Evolutionary conservation across 1,284 basidiomycete species (phyloP).

Genomic region (Puccinia novopanici): DNA sequence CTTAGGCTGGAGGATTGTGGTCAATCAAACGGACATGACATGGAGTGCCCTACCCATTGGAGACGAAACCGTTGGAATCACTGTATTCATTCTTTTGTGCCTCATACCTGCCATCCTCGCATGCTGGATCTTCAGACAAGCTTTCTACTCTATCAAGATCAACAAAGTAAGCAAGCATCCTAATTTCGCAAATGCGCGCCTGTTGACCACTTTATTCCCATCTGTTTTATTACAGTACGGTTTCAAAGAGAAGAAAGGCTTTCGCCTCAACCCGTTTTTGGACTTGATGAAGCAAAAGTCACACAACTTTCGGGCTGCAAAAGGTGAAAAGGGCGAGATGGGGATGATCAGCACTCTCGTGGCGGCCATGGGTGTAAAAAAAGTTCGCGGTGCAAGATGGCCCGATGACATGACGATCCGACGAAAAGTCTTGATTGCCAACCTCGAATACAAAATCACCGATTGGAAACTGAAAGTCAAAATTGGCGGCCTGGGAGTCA

Average conservation of each 20-base stretch:
- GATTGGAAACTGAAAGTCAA: conserved; percentile 96
- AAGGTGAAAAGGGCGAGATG: conserved; percentile 44
- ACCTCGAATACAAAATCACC: conserved; percentile 89
- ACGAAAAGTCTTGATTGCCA: conserved; percentile 82
- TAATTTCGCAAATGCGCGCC: background rate
- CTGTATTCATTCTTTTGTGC: conserved; percentile 79
- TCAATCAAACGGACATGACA: conserved; percentile 73
- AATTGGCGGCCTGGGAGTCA: conserved; percentile 92
- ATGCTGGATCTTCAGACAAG: conserved; percentile 84
- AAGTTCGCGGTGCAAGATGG: conserved; percentile 70
- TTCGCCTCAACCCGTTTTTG: conserved; percentile 30
- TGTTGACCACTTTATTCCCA: background rate
- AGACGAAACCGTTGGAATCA: conserved; percentile 73
- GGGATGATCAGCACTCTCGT: conserved; percentile 44
- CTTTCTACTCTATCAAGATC: conserved; percentile 90
- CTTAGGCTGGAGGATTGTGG: conserved; percentile 76
- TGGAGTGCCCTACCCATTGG: conserved; percentile 81
- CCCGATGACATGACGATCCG: conserved; percentile 85
- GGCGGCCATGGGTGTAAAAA: conserved; percentile 48
- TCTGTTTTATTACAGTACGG: conserved; percentile 38
- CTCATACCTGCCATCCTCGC: conserved; percentile 77
- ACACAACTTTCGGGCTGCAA: conserved; percentile 10
- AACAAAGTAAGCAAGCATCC: conserved; percentile 64
- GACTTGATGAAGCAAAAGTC: conserved; percentile 46
- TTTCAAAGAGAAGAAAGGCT: conserved; percentile 50